Evolutionary conservation across 2,329 filamentous ascomycete species (phyloP).

Genomic region (Juglanconis sp.): DNA sequence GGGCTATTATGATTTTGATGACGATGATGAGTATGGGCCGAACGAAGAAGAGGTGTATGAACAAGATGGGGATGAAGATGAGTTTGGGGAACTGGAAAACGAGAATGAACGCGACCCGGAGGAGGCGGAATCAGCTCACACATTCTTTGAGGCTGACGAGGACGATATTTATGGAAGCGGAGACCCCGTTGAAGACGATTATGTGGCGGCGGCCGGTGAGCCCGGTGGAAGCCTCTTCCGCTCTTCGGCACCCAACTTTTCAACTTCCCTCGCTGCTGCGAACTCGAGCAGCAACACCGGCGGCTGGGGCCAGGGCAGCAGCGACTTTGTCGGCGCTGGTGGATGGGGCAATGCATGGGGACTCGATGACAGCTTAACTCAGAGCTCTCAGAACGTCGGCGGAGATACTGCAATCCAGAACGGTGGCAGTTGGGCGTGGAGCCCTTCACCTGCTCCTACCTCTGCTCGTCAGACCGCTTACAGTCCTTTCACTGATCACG

Average conservation of each 20-base stretch:
- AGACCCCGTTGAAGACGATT: background rate
- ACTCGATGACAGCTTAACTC: no score
- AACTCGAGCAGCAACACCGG: background rate
- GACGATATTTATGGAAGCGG: background rate
- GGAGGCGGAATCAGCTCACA: background rate
- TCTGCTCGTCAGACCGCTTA: no score
- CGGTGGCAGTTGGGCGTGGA: no score
- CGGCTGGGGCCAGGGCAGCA: background rate
- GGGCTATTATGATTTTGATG: background rate
- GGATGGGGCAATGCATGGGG: no score
- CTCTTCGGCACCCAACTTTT: background rate
- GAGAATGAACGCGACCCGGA: background rate
- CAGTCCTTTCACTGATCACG: background rate
- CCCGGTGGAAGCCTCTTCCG: background rate
- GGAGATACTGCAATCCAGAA: no score
- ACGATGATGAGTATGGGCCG: background rate
- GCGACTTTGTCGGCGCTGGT: no score
- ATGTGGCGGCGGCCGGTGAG: background rate
- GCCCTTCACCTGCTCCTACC: no score
- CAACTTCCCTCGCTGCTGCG: background rate
- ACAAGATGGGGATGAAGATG: background rate
- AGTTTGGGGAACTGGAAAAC: background rate
- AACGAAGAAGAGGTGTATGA: slow-evolving; percentile 3
- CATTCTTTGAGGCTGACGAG: background rate
- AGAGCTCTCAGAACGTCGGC: no score